Evolutionary conservation across 139 green algal genomes (phyloP).

Genomic region (Axilococcus clingmanii): DNA sequence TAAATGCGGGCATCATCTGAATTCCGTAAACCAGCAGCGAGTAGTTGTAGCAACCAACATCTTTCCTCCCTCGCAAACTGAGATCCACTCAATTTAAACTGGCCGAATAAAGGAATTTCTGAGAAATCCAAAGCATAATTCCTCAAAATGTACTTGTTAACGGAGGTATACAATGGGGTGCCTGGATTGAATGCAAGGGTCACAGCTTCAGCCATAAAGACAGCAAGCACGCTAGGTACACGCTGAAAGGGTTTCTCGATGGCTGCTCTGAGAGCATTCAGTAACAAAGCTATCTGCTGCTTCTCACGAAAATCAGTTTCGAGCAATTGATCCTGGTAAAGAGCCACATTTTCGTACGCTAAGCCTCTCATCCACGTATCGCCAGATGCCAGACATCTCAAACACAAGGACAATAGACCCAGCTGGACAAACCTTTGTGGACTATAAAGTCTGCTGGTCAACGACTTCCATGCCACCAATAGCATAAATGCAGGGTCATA

Average conservation of each 20-base stretch:
- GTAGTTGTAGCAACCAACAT: slow-evolving; percentile 48
- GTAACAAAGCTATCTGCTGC: slow-evolving; percentile 17
- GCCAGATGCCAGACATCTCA: slow-evolving; percentile 31
- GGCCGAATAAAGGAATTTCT: slow-evolving; percentile 33
- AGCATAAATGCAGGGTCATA: slow-evolving; percentile 52
- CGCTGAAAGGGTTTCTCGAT: slow-evolving; percentile 32
- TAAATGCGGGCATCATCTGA: slow-evolving; percentile 21
- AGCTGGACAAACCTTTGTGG: slow-evolving; percentile 13
- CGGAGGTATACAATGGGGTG: slow-evolving; percentile 20
- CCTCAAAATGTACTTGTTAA: slow-evolving; percentile 39
- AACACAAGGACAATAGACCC: slow-evolving; percentile 39
- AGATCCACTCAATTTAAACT: slow-evolving; percentile 19
- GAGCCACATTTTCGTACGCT: slow-evolving; percentile 14
- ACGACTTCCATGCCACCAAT: slow-evolving; percentile 21
- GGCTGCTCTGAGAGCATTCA: slow-evolving; percentile 28
- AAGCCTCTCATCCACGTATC: slow-evolving; percentile 26
- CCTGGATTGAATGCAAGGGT: slow-evolving; percentile 29
- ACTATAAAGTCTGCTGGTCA: slow-evolving; percentile 20
- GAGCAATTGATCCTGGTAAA: background rate
- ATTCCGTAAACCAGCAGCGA: slow-evolving; percentile 34
- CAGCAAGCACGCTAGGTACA: slow-evolving; percentile 36
- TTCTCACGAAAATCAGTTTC: no score
- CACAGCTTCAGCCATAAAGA: slow-evolving; percentile 46
- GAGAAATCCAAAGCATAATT: slow-evolving; percentile 30
- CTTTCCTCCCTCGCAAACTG: slow-evolving; percentile 23